phyloP scores from a whole-genome alignment of 805 yeast genomes.

The Yamadazyma tumulicola region DNA sequence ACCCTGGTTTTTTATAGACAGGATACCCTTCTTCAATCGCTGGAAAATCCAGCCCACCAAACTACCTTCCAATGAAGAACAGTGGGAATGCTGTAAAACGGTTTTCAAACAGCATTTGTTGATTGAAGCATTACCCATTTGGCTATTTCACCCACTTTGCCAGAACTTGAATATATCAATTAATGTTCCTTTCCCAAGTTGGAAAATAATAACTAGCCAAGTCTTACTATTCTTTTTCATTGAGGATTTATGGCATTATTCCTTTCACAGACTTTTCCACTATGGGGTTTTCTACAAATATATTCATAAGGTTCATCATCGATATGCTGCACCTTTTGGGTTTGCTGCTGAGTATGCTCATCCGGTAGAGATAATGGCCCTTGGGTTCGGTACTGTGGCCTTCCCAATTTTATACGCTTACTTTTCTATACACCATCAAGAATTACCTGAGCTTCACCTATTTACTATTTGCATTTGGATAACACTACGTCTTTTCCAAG shows the following conservation, averaged over 20 bases:
- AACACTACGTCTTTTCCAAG: slow-evolving; percentile 84
- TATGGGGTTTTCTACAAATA: slow-evolving; percentile 84
- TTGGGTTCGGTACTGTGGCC: slow-evolving; percentile 96
- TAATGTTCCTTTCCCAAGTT: slow-evolving; percentile 81
- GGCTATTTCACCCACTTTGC: slow-evolving; percentile 96
- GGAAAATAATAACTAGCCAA: slow-evolving; percentile 58
- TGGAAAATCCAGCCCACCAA: slow-evolving; percentile 89
- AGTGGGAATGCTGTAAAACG: slow-evolving; percentile 85
- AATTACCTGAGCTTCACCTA: slow-evolving; percentile 57
- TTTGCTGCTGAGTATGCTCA: slow-evolving; percentile 97
- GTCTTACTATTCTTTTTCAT: slow-evolving; percentile 73
- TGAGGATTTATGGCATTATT: slow-evolving; percentile 97
- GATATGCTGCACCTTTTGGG: slow-evolving; percentile 97
- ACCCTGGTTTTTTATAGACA: slow-evolving; percentile 90
- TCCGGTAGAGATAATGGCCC: slow-evolving; percentile 84
- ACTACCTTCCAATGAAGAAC: slow-evolving; percentile 76
- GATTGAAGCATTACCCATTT: slow-evolving; percentile 93
- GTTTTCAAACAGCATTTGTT: slow-evolving; percentile 84
- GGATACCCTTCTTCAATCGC: slow-evolving; percentile 77
- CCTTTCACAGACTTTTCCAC: slow-evolving; percentile 90
- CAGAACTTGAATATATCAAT: slow-evolving; percentile 71
- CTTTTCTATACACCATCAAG: slow-evolving; percentile 46
- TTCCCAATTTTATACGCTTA: slow-evolving; percentile 84
- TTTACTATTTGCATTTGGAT: slow-evolving; percentile 91
- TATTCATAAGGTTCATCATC: slow-evolving; percentile 96